phyloP scores from a whole-genome alignment of 2,329 filamentous ascomycete genomes.

The Hawksworthiomyces lignivorus region DNA sequence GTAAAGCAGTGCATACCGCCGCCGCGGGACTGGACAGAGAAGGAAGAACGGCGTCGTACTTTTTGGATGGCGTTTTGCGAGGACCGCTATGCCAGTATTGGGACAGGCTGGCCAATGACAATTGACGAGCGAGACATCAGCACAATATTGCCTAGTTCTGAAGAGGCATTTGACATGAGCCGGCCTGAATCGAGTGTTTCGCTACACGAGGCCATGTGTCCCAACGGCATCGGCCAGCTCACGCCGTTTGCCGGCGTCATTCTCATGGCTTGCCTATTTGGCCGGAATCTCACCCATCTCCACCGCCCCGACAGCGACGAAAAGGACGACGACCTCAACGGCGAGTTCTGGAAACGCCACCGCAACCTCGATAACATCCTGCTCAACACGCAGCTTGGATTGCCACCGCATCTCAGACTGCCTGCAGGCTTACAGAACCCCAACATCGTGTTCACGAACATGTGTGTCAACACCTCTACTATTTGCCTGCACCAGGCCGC shows the following conservation, averaged over 20 bases:
- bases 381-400: conserved; percentile 73
- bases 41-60: conserved; percentile 80
- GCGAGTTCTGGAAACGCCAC: conserved; percentile 93
- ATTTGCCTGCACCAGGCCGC: conserved; percentile 98
- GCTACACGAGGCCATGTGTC: conserved; percentile 60
- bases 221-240: conserved; percentile 64
- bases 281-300: conserved; percentile 82
- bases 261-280: conserved; percentile 82
- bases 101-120: conserved; percentile 94
- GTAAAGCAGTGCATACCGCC: conserved; percentile 87
- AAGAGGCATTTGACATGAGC: conserved; percentile 78
- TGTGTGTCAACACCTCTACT: conserved; percentile 93
- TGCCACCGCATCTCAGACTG: conserved; percentile 75
- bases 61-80: conserved; percentile 93
- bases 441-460: conserved; percentile 89
- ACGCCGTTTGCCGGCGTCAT: conserved; percentile 74
- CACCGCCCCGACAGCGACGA: conserved; percentile 80
- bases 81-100: conserved; percentile 90
- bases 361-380: conserved; percentile 83
- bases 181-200: conserved; percentile 64
- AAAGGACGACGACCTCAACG: conserved; percentile 78
- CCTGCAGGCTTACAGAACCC: conserved; percentile 67
- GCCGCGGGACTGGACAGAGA: conserved; percentile 87
- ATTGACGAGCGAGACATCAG: conserved; percentile 87
- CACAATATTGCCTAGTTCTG: conserved; percentile 75